phyloP scores from a whole-genome alignment of 2,329 filamentous ascomycete species.

The Graphiopsis chlorocephala region DNA sequence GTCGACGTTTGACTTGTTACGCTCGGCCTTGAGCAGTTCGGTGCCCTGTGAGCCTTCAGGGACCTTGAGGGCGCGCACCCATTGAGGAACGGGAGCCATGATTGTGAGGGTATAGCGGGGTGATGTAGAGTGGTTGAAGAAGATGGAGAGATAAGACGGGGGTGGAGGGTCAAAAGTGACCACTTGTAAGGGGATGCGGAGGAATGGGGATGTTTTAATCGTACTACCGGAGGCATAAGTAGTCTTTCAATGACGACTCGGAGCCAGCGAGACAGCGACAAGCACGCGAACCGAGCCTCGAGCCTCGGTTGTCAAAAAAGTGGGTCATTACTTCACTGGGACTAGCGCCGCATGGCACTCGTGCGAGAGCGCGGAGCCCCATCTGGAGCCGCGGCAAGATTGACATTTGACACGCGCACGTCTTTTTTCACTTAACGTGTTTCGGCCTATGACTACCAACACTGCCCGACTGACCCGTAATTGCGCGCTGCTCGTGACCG shows the following conservation, averaged over 20 bases:
- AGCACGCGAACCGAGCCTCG: background rate
- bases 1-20: slow-evolving; percentile 63
- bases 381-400: background rate
- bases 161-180: background rate
- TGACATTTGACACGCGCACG: background rate
- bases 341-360: background rate
- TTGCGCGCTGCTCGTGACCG: background rate
- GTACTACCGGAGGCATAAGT: background rate
- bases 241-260: background rate
- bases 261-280: background rate
- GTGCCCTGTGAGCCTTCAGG: slow-evolving; percentile 65
- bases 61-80: slow-evolving; percentile 63
- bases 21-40: slow-evolving; percentile 67
- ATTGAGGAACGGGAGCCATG: slow-evolving; percentile 52
- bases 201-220: background rate
- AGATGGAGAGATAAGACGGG: background rate
- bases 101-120: background rate
- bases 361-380: background rate
- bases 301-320: background rate
- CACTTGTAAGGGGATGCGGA: background rate
- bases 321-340: background rate
- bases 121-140: background rate
- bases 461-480: too few relatives aligned
- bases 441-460: background rate
- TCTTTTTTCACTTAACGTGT: background rate